phyloP scores from a whole-genome alignment of 331 rosid genomes.

The Stylosanthes scabra region DNA sequence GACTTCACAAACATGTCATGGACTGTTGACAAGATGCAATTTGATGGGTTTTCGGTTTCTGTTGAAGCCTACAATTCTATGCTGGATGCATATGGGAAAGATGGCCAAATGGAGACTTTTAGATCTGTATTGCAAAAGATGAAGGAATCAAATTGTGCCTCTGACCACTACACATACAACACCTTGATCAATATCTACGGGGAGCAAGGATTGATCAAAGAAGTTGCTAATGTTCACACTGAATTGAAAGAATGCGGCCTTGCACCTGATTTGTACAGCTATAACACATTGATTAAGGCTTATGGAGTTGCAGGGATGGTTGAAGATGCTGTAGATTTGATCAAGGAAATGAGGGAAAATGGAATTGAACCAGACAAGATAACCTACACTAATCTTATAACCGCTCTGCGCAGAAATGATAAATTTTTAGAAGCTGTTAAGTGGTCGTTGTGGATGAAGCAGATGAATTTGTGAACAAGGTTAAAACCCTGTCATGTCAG shows the following conservation, averaged over 20 bases:
- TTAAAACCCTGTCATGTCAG: not conserved
- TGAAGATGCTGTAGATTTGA: conserved; percentile 76
- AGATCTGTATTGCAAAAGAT: conserved; percentile 69
- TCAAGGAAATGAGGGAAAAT: conserved; percentile 86
- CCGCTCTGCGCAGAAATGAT: conserved; percentile 74
- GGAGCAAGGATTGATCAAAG: conserved; percentile 85
- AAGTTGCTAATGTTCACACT: conserved; percentile 65
- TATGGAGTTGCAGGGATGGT: conserved; percentile 99
- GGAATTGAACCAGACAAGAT: conserved; percentile 83
- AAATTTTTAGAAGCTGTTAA: conserved; percentile 87
- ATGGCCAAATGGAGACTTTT: conserved; percentile 73
- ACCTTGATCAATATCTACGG: conserved; percentile 89
- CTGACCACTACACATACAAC: conserved; percentile 86
- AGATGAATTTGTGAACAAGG: conserved; percentile 60
- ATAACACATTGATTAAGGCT: conserved; percentile 89
- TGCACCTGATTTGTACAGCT: conserved; percentile 82
- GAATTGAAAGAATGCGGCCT: conserved; percentile 78
- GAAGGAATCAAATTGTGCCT: conserved; percentile 64
- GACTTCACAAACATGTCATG: conserved; percentile 77
- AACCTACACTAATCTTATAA: conserved; percentile 73
- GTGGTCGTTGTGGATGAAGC: conserved; percentile 99
- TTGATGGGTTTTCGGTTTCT: conserved; percentile 86
- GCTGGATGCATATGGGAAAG: conserved; percentile 95
- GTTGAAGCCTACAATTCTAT: conserved; percentile 88
- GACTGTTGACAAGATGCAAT: conserved; percentile 66